Evolutionary conservation across 73 alveolate genomes (phyloP).

Genomic region (Diophrys appendiculata): DNA sequence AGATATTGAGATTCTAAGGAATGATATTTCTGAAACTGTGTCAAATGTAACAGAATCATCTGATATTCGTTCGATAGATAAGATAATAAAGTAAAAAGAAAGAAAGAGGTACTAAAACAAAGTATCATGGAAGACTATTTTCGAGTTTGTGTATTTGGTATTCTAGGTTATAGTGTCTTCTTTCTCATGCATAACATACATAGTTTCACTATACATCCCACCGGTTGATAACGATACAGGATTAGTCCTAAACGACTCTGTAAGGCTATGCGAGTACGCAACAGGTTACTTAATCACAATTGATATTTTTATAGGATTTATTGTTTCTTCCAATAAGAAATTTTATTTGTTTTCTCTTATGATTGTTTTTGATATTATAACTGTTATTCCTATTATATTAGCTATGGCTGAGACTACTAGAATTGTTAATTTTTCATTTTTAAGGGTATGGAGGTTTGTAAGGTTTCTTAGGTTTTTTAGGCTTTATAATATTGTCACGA

Average conservation of each 20-base stretch:
- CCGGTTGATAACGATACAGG: not conserved
- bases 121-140: slow-evolving; percentile 9
- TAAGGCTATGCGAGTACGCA: slow-evolving; percentile 21
- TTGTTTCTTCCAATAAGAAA: slow-evolving; percentile 30
- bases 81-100: slow-evolving; percentile 3
- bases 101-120: too few species aligned
- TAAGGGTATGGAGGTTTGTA: slow-evolving; percentile 55
- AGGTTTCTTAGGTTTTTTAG: slow-evolving; percentile 63
- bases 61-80: slow-evolving; percentile 4
- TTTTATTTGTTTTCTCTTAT: slow-evolving; percentile 31
- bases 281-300: slow-evolving; percentile 32
- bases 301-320: slow-evolving; percentile 48
- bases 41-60: slow-evolving; percentile 5
- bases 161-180: slow-evolving; percentile 21
- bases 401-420: slow-evolving; percentile 12
- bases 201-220: slow-evolving; percentile 18
- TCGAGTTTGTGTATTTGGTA: slow-evolving; percentile 26
- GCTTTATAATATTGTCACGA: slow-evolving; percentile 49
- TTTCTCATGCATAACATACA: slow-evolving; percentile 32
- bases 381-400: slow-evolving; percentile 50
- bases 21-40: too few species aligned
- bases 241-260: not conserved
- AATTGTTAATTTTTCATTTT: slow-evolving; percentile 39
- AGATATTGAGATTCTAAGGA: not conserved
- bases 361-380: slow-evolving; percentile 38